These are phyloP conservation scores for Cryptococcus floricola DNA, from an alignment of 1,284 basidiomycete species.

Conservation along the genomic window DNA sequence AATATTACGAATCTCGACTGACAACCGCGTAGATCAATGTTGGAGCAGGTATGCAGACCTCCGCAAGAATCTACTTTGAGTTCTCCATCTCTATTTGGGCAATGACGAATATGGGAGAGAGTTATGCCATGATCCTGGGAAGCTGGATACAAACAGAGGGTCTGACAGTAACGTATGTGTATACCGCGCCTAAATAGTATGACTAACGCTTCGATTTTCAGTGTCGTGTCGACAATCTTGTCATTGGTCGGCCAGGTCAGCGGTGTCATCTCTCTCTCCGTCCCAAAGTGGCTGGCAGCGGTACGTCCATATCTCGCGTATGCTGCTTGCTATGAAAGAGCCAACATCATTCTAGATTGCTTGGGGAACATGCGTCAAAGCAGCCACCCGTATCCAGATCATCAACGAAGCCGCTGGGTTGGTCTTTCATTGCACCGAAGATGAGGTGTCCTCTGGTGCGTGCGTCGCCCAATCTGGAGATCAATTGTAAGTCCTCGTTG, in stretches of 20 bases:
- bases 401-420: slow-evolving; percentile 51
- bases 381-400: slow-evolving; percentile 43
- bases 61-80: slow-evolving; percentile 49
- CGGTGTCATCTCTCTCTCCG: slow-evolving; percentile 49
- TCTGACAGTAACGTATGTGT: slow-evolving; percentile 34
- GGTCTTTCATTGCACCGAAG: slow-evolving; percentile 44
- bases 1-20: not conserved
- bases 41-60: slow-evolving; percentile 49
- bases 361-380: slow-evolving; percentile 41
- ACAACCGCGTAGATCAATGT: slow-evolving; percentile 41
- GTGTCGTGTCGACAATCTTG: slow-evolving; percentile 46
- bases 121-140: slow-evolving; percentile 37
- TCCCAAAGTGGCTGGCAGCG: slow-evolving; percentile 47
- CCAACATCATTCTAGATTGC: slow-evolving; percentile 24
- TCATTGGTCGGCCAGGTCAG: slow-evolving; percentile 41
- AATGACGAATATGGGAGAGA: slow-evolving; percentile 48
- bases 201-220: slow-evolving; percentile 7
- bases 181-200: not conserved
- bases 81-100: slow-evolving; percentile 49
- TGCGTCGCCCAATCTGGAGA: slow-evolving; percentile 50
- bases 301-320: slow-evolving; percentile 8
- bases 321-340: not conserved
- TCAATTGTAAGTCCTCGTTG: slow-evolving; percentile 39
- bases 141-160: slow-evolving; percentile 37
- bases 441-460: slow-evolving; percentile 38